Evolutionary conservation across 192 early-diverging fungal species (phyloP).

Genomic region (Thamnidium elegans): DNA sequence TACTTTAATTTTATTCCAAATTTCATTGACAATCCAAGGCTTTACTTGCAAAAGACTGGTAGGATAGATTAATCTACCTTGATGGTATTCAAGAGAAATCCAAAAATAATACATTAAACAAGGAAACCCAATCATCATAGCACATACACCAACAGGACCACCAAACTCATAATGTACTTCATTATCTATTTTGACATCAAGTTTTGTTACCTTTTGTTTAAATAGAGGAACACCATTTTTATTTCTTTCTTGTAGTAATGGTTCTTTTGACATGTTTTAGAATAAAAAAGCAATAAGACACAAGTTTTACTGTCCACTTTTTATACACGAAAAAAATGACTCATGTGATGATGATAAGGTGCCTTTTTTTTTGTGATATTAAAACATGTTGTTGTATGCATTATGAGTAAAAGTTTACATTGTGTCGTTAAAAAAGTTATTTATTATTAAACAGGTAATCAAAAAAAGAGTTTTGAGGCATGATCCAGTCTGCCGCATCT

Average conservation of each 20-base stretch:
- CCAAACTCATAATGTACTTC: conserved; percentile 71
- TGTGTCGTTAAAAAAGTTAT: not conserved
- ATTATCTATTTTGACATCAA: conserved; percentile 56
- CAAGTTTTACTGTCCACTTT: no score
- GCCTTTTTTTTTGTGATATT: no score
- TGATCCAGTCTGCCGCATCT: not conserved
- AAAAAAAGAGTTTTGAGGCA: conserved; percentile 13
- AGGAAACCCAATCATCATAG: conserved; percentile 75
- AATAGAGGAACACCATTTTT: conserved; percentile 31
- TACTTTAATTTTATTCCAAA: conserved; percentile 45
- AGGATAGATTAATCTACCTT: conserved; percentile 48
- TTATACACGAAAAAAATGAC: not conserved
- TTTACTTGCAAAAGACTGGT: conserved; percentile 36
- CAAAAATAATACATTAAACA: conserved; percentile 72
- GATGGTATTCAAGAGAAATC: conserved; percentile 66
- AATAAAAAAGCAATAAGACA: not conserved
- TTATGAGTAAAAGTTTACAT: not conserved
- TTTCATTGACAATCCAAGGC: conserved; percentile 38
- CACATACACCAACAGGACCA: conserved; percentile 62
- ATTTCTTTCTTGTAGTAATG: not conserved
- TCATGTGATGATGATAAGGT: not conserved
- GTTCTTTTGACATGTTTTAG: not conserved
- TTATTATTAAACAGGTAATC: conserved; percentile 13
- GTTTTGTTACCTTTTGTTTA: conserved; percentile 29
- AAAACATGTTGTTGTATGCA: no score